A percentile compares a stretch with the other conserved stretches of the same genome.
phyloP scores from a whole-genome alignment of 805 yeast genomes.

The Saccharomyces jurei region DNA sequence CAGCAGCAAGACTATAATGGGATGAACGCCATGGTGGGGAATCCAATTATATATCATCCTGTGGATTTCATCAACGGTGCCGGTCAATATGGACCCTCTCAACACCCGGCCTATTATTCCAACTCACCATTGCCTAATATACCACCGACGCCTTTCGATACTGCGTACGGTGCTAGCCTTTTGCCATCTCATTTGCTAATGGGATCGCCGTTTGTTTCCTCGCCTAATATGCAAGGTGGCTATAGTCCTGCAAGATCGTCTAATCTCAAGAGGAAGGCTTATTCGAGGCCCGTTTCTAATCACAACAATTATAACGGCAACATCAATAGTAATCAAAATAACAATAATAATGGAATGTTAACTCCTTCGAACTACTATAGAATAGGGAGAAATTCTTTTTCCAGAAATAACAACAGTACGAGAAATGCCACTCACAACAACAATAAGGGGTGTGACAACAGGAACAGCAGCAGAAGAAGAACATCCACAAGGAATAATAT shows the following conservation, averaged over 20 bases:
- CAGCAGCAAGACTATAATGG: not conserved
- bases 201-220: slow-evolving; percentile 49
- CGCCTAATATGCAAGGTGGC: slow-evolving; percentile 26
- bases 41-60: not conserved
- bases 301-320: not conserved
- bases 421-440: not conserved
- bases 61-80: not conserved
- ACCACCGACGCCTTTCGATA: slow-evolving; percentile 52
- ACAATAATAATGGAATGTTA: not conserved
- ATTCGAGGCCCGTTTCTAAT: not conserved
- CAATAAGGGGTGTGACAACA: not conserved
- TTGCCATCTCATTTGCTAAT: slow-evolving; percentile 55
- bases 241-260: not conserved
- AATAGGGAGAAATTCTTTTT: not conserved
- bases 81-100: not conserved
- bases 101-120: slow-evolving; percentile 12
- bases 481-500: not conserved
- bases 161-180: slow-evolving; percentile 51
- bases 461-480: not conserved
- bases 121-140: slow-evolving; percentile 17
- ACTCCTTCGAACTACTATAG: not conserved
- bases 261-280: not conserved
- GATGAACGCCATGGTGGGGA: not conserved
- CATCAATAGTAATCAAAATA: slow-evolving; percentile 2
- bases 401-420: not conserved